Evolutionary conservation across 1,284 basidiomycete species (phyloP).

Genomic region (Puccinia triticina): DNA sequence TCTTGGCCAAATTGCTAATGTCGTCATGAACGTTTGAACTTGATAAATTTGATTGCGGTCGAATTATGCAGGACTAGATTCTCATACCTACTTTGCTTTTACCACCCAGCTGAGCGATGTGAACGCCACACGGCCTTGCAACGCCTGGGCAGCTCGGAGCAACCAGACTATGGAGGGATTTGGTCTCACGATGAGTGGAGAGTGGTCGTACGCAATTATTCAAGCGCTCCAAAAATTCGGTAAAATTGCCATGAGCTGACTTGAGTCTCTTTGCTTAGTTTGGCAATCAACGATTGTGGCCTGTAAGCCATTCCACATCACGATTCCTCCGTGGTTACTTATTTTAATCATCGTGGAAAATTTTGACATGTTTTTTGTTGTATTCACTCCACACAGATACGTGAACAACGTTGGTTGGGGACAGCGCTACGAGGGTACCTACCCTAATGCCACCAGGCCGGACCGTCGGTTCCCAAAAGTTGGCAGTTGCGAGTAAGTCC

Average conservation of each 20-base stretch:
- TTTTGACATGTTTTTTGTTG: neutral
- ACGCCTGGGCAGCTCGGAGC: conserved; percentile 39
- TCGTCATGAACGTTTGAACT: neutral
- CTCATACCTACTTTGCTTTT: conserved; percentile 47
- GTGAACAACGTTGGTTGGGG: conserved; percentile 39
- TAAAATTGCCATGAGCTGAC: neutral
- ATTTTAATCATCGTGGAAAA: neutral
- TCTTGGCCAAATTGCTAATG: neutral
- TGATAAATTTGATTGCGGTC: neutral
- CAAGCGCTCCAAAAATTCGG: neutral
- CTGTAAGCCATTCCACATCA: conserved; percentile 15
- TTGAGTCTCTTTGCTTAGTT: conserved; percentile 19
- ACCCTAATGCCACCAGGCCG: conserved; percentile 41
- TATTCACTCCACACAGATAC: conserved; percentile 21
- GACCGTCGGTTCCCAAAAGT: conserved; percentile 34
- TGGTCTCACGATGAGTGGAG: conserved; percentile 40
- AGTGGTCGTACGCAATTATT: conserved; percentile 43
- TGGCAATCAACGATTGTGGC: conserved; percentile 51
- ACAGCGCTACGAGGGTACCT: conserved; percentile 45
- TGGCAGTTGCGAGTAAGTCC: conserved; percentile 45
- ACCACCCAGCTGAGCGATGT: conserved; percentile 28
- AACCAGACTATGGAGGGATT: conserved; percentile 49
- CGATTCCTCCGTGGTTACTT: neutral
- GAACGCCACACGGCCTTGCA: conserved; percentile 42
- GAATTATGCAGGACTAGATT: conserved; percentile 32